A percentile compares a stretch with the other conserved stretches of the same genome.
phyloP scores from a whole-genome alignment of 768 basidiomycete species.

The Suillus subalutaceus region DNA sequence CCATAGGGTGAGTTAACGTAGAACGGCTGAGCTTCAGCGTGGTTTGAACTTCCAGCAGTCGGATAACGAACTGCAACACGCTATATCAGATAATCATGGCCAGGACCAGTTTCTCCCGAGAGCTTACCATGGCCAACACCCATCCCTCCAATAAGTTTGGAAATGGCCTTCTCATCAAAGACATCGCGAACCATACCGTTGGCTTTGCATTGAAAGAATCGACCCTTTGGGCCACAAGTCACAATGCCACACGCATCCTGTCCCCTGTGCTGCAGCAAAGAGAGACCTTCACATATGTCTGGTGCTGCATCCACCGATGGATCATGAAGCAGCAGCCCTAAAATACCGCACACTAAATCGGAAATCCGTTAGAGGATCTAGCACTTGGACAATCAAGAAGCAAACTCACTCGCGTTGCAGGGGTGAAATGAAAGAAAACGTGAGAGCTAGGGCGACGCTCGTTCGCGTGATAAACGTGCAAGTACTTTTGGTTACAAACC shows the following conservation, averaged over 20 bases:
- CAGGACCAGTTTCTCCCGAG: conserved; percentile 21
- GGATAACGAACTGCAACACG: conserved; percentile 83
- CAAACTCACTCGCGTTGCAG: conserved; percentile 32
- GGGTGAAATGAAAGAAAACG: conserved; percentile 3
- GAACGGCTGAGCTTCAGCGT: conserved; percentile 98
- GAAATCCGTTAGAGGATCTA: conserved; percentile 15
- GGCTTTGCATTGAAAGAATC: conserved; percentile 97
- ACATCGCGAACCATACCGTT: conserved; percentile 99
- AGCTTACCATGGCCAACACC: conserved; percentile 90
- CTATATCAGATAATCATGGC: conserved; percentile 14
- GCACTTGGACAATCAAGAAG: not conserved
- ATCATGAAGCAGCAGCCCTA: conserved; percentile 86
- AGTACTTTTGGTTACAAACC: conserved; percentile 6
- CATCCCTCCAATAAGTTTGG: conserved; percentile 88
- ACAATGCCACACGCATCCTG: conserved; percentile 98
- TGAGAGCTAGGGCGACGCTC: not conserved
- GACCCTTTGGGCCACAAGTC: conserved; percentile 92
- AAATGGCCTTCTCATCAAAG: conserved; percentile 80
- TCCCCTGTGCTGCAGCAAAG: conserved; percentile 93
- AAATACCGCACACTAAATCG: conserved; percentile 82
- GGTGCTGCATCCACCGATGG: conserved; percentile 71
- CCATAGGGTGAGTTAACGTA: conserved; percentile 99
- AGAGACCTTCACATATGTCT: conserved; percentile 95
- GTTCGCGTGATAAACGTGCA: conserved; percentile 12
- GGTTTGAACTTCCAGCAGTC: conserved; percentile 95